Evolutionary conservation across 768 basidiomycete genomes (phyloP).

Genomic region (Psilocybe sp.): DNA sequence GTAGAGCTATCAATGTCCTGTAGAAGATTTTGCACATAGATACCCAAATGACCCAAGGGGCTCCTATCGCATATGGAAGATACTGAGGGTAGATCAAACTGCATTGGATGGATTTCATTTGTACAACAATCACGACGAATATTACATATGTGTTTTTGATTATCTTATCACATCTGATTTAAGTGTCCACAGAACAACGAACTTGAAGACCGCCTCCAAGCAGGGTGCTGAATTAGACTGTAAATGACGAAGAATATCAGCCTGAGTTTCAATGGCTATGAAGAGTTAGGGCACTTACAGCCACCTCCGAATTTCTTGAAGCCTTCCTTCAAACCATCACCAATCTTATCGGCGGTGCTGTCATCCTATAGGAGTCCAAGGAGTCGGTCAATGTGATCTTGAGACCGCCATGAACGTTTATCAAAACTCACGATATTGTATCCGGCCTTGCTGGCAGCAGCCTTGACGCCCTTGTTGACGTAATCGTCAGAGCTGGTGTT

Average conservation of each 20-base stretch:
- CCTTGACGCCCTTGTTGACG: slow-evolving; percentile 37
- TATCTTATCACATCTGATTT: no score
- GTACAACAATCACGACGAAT: no score
- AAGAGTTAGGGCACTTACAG: slow-evolving; percentile 14
- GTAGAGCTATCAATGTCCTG: slow-evolving; percentile 1
- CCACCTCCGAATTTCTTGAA: slow-evolving; percentile 34
- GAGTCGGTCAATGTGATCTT: background rate
- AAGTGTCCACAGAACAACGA: no score
- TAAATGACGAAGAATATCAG: background rate
- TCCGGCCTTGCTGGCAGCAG: slow-evolving; percentile 37
- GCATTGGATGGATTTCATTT: no score
- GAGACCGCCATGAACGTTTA: background rate
- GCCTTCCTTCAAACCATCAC: slow-evolving; percentile 31
- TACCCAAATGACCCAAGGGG: no score
- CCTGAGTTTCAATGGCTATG: background rate
- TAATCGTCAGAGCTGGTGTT: slow-evolving; percentile 6
- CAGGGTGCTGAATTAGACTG: background rate
- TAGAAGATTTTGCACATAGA: background rate
- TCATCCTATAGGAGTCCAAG: slow-evolving; percentile 26
- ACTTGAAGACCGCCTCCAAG: no score
- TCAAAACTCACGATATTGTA: slow-evolving; percentile 38
- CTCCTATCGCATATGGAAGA: no score
- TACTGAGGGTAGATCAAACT: no score
- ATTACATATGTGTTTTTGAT: no score
- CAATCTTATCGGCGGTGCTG: slow-evolving; percentile 34